Percentiles rank a stretch among this genome's conserved stretches.
These are phyloP conservation scores for Aureobasidium sp. DNA, from an alignment of 2,329 filamentous ascomycete species.

Conservation along the genomic window DNA sequence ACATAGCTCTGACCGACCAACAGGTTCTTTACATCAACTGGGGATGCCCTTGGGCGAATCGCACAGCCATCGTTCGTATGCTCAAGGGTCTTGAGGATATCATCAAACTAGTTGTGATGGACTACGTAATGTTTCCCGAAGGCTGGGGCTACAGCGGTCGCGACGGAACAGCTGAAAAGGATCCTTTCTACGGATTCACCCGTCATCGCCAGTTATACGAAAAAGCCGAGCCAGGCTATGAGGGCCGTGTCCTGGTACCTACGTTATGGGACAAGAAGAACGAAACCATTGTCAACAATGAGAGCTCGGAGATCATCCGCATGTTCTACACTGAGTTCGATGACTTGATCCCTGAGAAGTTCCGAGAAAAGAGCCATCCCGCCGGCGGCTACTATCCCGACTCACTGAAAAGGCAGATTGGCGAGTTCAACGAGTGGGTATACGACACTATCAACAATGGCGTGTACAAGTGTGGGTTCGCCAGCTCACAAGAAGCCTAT, in stretches of 20 bases:
- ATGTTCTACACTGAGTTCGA: conserved; percentile 84
- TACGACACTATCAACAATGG: conserved; percentile 55
- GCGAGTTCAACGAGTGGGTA: conserved; percentile 70
- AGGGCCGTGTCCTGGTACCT: conserved; percentile 73
- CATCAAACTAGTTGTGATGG: conserved; percentile 39
- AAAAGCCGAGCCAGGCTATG: conserved; percentile 55
- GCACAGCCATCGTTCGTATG: conserved; percentile 37
- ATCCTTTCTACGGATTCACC: conserved; percentile 57
- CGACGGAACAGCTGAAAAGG: conserved; percentile 46
- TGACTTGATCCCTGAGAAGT: conserved; percentile 37
- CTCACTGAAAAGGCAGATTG: conserved; percentile 57
- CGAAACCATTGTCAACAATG: conserved; percentile 77
- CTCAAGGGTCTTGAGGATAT: conserved; percentile 44
- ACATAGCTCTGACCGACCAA: not conserved
- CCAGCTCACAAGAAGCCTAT: conserved; percentile 75
- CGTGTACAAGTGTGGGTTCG: conserved; percentile 60
- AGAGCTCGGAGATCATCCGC: conserved; percentile 84
- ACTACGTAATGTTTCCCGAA: conserved; percentile 31
- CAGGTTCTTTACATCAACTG: conserved; percentile 48
- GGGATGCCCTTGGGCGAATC: conserved; percentile 56
- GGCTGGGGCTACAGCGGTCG: conserved; percentile 66
- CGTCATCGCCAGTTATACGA: conserved; percentile 67
- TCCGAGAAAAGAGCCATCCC: conserved; percentile 44
- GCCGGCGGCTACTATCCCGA: conserved; percentile 59
- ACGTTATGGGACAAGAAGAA: conserved; percentile 73